These are phyloP conservation scores for Yamadazyma aaseri DNA, from an alignment of 1,139 yeast genomes.

Conservation along the genomic window DNA sequence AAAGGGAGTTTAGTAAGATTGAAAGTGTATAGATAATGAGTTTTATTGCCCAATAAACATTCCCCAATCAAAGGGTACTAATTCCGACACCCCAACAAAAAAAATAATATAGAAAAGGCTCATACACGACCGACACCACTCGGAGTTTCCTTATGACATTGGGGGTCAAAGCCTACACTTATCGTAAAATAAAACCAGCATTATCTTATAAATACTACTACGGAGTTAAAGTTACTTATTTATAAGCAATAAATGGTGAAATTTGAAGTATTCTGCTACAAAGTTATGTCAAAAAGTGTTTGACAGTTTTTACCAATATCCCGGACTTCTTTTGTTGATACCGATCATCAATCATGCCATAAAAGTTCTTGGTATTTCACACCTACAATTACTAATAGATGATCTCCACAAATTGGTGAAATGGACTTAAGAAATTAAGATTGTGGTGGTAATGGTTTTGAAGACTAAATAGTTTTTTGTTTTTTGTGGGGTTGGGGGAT, in stretches of 20 bases:
- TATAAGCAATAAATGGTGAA: too few relatives aligned
- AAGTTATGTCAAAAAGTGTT: too few relatives aligned
- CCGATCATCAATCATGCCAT: too few relatives aligned
- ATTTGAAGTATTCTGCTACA: too few relatives aligned
- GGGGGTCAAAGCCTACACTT: too few relatives aligned
- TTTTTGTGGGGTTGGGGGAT: slow-evolving; percentile 6
- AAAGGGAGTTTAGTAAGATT: slow-evolving; percentile 1
- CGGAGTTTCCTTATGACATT: slow-evolving; percentile 3
- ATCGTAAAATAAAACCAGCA: too few relatives aligned
- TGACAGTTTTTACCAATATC: too few relatives aligned
- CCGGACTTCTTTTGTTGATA: too few relatives aligned
- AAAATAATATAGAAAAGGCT: background rate
- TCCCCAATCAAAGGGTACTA: background rate
- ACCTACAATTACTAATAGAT: too few relatives aligned
- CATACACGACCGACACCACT: background rate
- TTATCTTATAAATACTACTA: too few relatives aligned
- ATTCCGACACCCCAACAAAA: background rate
- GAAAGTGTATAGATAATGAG: slow-evolving; percentile 2
- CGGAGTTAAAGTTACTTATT: too few relatives aligned
- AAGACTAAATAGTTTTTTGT: background rate
- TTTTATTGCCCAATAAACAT: background rate
- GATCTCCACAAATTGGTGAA: slow-evolving; percentile 1
- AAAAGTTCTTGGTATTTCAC: too few relatives aligned
- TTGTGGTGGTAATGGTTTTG: background rate
- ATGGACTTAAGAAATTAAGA: slow-evolving; percentile 1